phyloP scores from a whole-genome alignment of 176 grass and related monocot species.

The Echinochloa phyllopogon region DNA sequence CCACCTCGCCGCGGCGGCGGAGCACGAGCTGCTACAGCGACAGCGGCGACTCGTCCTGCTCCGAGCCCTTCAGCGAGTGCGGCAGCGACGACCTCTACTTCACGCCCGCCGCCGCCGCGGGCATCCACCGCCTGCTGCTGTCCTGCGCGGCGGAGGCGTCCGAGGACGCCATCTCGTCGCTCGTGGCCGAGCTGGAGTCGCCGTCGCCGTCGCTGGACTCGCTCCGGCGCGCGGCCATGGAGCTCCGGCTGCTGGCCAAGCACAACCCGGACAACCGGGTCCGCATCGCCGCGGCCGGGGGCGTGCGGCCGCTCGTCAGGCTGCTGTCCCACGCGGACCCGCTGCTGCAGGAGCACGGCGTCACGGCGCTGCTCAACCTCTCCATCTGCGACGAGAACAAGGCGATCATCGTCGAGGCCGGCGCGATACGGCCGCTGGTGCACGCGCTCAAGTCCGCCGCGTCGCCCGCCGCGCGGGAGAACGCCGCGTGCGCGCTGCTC shows the following conservation, averaged over 20 bases:
- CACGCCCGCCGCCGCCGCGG: constrained; percentile 31
- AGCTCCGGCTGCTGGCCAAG: constrained; percentile 86
- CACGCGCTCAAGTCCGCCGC: constrained; percentile 69
- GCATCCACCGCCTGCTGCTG: constrained; percentile 64
- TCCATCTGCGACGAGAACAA: constrained; percentile 96
- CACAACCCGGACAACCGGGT: constrained; percentile 92
- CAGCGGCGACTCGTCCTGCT: constrained; percentile 73
- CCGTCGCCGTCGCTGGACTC: constrained; percentile 60
- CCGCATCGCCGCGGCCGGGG: constrained; percentile 76
- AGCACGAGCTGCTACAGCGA: constrained; percentile 73
- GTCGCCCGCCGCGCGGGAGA: constrained; percentile 71
- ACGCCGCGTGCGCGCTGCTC: constrained; percentile 82
- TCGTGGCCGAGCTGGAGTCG: constrained; percentile 63
- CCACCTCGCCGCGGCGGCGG: constrained; percentile 52
- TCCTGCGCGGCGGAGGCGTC: constrained; percentile 73
- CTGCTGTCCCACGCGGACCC: constrained; percentile 87
- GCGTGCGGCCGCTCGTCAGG: constrained; percentile 59
- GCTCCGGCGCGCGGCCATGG: constrained; percentile 62
- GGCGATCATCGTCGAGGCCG: constrained; percentile 60
- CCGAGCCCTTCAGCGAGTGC: constrained; percentile 84
- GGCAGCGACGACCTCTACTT: constrained; percentile 67
- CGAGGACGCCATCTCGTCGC: constrained; percentile 58
- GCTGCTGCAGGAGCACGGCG: constrained; percentile 77
- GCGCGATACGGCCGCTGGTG: constrained; percentile 75
- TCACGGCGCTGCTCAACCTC: constrained; percentile 92